Base-by-base conservation (phyloP, 2,329 filamentous ascomycete genomes). In the Colletotrichum paranaense region DNA sequence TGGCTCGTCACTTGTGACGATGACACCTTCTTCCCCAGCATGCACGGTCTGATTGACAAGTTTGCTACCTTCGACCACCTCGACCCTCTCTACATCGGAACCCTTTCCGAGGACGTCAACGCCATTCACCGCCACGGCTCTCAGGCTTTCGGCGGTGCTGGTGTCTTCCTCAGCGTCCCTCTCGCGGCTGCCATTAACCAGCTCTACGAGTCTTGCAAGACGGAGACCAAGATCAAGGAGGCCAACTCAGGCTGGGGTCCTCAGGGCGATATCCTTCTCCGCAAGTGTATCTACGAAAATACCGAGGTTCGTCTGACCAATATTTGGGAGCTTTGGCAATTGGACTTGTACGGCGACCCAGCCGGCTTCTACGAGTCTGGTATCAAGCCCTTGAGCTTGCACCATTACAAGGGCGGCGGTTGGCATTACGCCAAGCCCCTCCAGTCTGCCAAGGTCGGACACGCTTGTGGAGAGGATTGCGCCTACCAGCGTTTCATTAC, bases 1-100 rank as follows among this genome's bases (percentile, higher is more conserved):
- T 92, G 90, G 90, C 84, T 90, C 1, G 89, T 90, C 16, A 86
- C 89, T 16, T 91, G 90, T 78, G 90, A 92, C 75, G 90, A 92
- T 76, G 90, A 92, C 75, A 92, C 90, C 3, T 92, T 91, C 78
- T 92, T 92, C 83, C 86, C 88, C 5, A 90, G 87, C 70, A 89
- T 91, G 79, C 83, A 90, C 66, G 85, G 81, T 12, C 81, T 92
- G 14, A 82, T 87, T 3, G 82, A 88, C 49, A 87, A 84, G 60
- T 83, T 92, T 55, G 81, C 80, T n/a, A 80, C 84, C 5, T 89
- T 87, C 77, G 88, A 92, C 75, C 81, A 88, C 71, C 83, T 80
- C 1, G 81, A 85, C 59, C 84, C 87, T 72, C 86, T 90, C 77
- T 92, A 92, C 77, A 85, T 92, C 57, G 90, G 90, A 56, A 89